Base-by-base conservation (phyloP, 2,329 filamentous ascomycete species). In the Epicoccum sorghinum region DNA sequence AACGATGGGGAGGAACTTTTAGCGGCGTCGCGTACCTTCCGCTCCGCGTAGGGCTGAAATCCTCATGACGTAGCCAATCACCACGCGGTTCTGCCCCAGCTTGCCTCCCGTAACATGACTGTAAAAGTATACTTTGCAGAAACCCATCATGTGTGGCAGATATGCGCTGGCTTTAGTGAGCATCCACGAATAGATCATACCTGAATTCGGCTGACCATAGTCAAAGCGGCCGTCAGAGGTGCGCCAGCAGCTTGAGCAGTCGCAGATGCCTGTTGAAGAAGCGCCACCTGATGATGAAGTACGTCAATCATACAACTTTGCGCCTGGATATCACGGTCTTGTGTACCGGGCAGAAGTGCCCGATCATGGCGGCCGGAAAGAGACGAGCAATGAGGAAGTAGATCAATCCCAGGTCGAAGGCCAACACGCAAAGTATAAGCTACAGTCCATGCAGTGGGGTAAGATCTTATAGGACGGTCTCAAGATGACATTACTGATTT, bases 401-500 rank as follows among this genome's bases (percentile, higher is more conserved):
- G 33, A 51, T 6, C 58, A 41, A 22, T 52, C 51, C 36, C 41
- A 36, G 18, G 55, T 64, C 35, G 59, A 57, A 36, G 39, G 47
- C 43, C 29, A 52, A 25, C 71, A 77, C 54, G 80, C 81, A 8
- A 86, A 78, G 62, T 96, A 96, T 78, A 93, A 90, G 73, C 79
- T 99, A 7, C 92, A 97, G 72, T 82, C 87, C 2, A 98, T 98
- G 90, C 93, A 91, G 82, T 99, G 95, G 95, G 95, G 79, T 77
- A 61, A 18, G 38, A 66, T 65, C 6, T 23, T 38, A 36, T 36
- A 41, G 35, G 33, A 22, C 46, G 33, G 39, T 22, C 30, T 12
- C 24, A n/a, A 22, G 8, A 29, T 22, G 23, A 23, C 12, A 42
- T 41, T 39, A 52, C 60, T 71, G 54, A 70, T 55, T 18, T 7